Base-by-base conservation (phyloP, 164 flowering plant genomes). In the Chimonanthus salicifolius region DNA sequence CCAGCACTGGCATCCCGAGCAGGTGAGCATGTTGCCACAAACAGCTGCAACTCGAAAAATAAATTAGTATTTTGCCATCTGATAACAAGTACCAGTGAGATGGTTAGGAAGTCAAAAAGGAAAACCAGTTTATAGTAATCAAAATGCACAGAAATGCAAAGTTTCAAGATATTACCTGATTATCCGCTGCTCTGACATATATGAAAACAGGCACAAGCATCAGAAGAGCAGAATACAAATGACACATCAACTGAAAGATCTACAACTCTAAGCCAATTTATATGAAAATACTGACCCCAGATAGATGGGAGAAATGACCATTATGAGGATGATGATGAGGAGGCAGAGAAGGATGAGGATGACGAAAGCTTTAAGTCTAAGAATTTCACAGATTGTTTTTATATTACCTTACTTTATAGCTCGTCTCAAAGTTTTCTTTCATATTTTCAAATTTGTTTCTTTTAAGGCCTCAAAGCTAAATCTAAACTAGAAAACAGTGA, bases 21-120 rank as follows among this genome's bases (percentile, higher is more conserved):
- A 78, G 99, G 98, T 60, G 99, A 89, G 75, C 99, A 95, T 47
- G 97, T 95, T 68, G 99, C 99, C 21, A 95, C 98, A 76, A 84
- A 95, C 74, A 95, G 64, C 98, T 95, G 90, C 43, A 75, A 74
- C 21, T 46, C 69, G 21, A 49, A 18, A 21, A 16, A 44, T 44
- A 67, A 45, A 64, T 21, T 16, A 58, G 51, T 63, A 43, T 48
- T 11, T 6, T 33, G 47, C 68, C 16, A 5, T 44, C 7, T 44
- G 5, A 54, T 2, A 3, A n/a, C 11, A 54, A 54, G 16, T 54
- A 54, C 60, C 16, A 54, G 11, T 54, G 16, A 54, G n/a, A 15
- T 54, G 3, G 16, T 54, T n/a, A 54, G 16, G 60, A 33, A 33
- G 33, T 33, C 33, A 33, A 33, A 33, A 33, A 33, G 33, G 33